phyloP scores from a whole-genome alignment of 2,329 filamentous ascomycete genomes.

The Clonostachys sp. region DNA sequence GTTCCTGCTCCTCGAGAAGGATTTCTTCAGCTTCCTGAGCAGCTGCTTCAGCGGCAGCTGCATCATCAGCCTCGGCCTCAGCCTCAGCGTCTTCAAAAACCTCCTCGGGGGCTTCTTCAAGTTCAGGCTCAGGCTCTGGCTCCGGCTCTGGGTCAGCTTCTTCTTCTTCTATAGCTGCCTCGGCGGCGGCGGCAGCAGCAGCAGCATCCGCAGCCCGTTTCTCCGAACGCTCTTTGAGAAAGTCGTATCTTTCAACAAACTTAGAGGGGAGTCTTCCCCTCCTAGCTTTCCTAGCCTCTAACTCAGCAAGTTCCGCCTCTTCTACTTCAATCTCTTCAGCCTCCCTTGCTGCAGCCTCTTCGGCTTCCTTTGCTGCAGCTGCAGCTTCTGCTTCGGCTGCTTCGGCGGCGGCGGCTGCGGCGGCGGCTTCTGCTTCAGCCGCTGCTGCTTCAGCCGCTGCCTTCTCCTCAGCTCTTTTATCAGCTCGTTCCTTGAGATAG shows the following conservation, averaged over 20 bases:
- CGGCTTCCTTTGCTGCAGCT: slow-evolving; percentile 2
- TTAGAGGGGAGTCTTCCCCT: slow-evolving; percentile 11
- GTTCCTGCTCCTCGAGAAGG: slow-evolving; percentile 9
- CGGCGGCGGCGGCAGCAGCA: slow-evolving; percentile 15
- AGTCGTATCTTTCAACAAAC: slow-evolving; percentile 17
- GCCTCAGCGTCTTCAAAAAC: slow-evolving; percentile 17
- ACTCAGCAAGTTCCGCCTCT: slow-evolving; percentile 11
- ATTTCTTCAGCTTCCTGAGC: slow-evolving; percentile 16
- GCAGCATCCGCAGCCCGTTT: slow-evolving; percentile 20
- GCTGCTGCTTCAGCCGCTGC: slow-evolving; percentile 19
- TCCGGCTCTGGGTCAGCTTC: slow-evolving; percentile 1
- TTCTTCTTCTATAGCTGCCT: slow-evolving; percentile 17
- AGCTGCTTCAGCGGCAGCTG: not conserved
- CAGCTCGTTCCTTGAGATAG: slow-evolving; percentile 13
- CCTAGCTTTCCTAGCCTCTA: slow-evolving; percentile 22
- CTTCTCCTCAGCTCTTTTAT: slow-evolving; percentile 13
- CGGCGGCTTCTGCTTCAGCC: slow-evolving; percentile 12
- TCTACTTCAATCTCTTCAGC: slow-evolving; percentile 10
- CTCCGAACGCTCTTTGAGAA: slow-evolving; percentile 10
- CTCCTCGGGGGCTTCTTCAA: slow-evolving; percentile 5
- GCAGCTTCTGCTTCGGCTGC: not conserved
- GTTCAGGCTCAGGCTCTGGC: slow-evolving; percentile 18
- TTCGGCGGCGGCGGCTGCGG: slow-evolving; percentile 11
- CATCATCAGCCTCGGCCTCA: slow-evolving; percentile 23
- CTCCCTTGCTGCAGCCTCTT: slow-evolving; percentile 10